phyloP scores from a whole-genome alignment of 768 basidiomycete species.

The Kwoniella sp. region DNA sequence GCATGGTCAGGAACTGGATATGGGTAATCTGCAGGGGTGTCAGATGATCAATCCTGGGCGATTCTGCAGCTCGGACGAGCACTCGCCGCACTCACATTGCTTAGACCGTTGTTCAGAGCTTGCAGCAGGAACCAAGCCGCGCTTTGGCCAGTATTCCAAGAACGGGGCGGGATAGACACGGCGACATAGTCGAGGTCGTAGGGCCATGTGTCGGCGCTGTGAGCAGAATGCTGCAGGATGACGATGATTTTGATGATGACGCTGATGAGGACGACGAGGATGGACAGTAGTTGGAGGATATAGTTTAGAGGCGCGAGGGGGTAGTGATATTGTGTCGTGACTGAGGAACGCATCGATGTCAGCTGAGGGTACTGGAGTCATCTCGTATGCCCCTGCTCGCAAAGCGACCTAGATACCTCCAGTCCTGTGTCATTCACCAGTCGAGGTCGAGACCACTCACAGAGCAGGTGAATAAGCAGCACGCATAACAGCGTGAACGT shows the following conservation, averaged over 20 bases:
- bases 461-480: constrained; percentile 83
- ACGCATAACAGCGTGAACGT: constrained; percentile 77
- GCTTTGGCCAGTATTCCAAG: constrained; percentile 64
- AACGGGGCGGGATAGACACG: constrained; percentile 65
- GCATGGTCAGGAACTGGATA: constrained; percentile 91
- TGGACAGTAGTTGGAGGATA: constrained; percentile 78
- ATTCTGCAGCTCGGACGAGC: background rate
- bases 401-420: background rate
- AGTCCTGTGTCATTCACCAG: background rate
- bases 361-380: too few species aligned
- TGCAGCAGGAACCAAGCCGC: constrained; percentile 85
- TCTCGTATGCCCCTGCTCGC: too few species aligned
- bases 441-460: constrained; percentile 15
- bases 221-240: constrained; percentile 60
- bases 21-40: constrained; percentile 71
- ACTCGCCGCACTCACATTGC: constrained; percentile 65
- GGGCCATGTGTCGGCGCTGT: constrained; percentile 75
- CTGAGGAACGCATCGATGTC: too few species aligned
- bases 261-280: constrained; percentile 71
- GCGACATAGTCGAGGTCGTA: constrained; percentile 94
- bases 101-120: constrained; percentile 72
- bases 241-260: constrained; percentile 72
- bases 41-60: constrained; percentile 1
- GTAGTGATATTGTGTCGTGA: constrained; percentile 94
- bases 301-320: constrained; percentile 91